Evolutionary conservation across 352 stramenopile genomes (phyloP), one percentile per base, ranked within the genome.

Genomic region (Pythium rishiriense): DNA sequence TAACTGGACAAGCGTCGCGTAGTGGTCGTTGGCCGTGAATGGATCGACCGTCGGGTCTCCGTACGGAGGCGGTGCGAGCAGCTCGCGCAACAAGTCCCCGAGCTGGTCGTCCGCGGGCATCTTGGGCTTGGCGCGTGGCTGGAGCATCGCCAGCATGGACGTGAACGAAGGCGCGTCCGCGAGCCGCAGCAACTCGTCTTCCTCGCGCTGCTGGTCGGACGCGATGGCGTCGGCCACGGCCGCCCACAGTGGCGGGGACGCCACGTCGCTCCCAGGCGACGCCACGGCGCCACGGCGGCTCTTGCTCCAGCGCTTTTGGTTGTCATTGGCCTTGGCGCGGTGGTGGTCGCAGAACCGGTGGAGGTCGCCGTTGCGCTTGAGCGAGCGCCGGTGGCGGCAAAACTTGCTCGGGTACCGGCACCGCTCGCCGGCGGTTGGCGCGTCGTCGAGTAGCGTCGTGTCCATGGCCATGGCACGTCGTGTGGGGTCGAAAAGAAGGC

Each of bases 261-360:
- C 21, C 46, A 11, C 31, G 43, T 28, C 19, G 43, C 17, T 5
- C 17, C 14, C 25, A 12, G 43, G 43, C 43, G 21, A 50, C 21
- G 22, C 21, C 46, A 24, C 8, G 21, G 22, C 22, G 25, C 46
- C 46, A 24, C 46, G 46, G 22, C 46, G 46, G 46, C 25, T 52
- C 46, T 52, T 52, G 22, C 46, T 52, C 46, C 46, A 52, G 46
- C 46, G 46, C 46, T 52, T 52, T 24, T 52, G 46, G 46, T 52
- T 52, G 22, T 24, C 22, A 24, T 52, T 52, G 22, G 46, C 46
- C 25, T 52, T 52, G 46, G 28, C 19, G 22, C 46, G 46, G 46
- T 52, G 46, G 46, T 52, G 28, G 46, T 52, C 46, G 46, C 46
- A 52, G 46, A 52, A 52, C 24, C 46, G 46, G 46, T 50, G 45